Percentiles rank a stretch among this genome's conserved stretches.
Evolutionary conservation across 176 grass and related monocot genomes (phyloP).

Genomic region (Guadua angustifolia): DNA sequence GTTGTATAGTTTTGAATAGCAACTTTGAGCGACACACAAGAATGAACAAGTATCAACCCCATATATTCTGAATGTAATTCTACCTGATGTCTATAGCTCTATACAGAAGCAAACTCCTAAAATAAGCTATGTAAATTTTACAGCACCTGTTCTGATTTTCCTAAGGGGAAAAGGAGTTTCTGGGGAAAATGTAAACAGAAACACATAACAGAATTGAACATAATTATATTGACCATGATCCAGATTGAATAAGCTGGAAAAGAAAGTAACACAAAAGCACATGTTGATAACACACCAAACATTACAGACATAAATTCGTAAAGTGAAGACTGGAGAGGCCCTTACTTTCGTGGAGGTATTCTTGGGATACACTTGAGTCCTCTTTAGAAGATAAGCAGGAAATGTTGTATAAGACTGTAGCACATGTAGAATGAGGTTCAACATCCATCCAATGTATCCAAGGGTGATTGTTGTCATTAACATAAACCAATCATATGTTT

Average conservation of each 20-base stretch:
- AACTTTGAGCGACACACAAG: conserved; percentile 4
- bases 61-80: conserved; percentile 27
- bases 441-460: conserved; percentile 98
- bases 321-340: conserved; percentile 2
- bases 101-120: neutral
- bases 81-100: conserved; percentile 1
- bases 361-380: conserved; percentile 48
- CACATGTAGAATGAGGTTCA: conserved; percentile 83
- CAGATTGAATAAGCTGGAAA: conserved; percentile 31
- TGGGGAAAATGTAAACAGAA: conserved; percentile 6
- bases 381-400: conserved; percentile 58
- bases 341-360: conserved; percentile 70
- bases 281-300: neutral
- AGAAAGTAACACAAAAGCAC: conserved; percentile 8
- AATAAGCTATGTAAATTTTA: neutral
- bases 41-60: neutral
- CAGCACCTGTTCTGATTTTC: neutral
- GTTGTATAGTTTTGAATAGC: conserved; percentile 24
- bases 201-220: conserved; percentile 15
- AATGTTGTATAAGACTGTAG: conserved; percentile 83
- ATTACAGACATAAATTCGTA: conserved; percentile 32
- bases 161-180: neutral
- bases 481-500: conserved; percentile 98
- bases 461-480: conserved; percentile 93
- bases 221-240: neutral